Evolutionary conservation across 352 stramenopile species (phyloP).

Genomic region (Phytophthora fragariaefolia): DNA sequence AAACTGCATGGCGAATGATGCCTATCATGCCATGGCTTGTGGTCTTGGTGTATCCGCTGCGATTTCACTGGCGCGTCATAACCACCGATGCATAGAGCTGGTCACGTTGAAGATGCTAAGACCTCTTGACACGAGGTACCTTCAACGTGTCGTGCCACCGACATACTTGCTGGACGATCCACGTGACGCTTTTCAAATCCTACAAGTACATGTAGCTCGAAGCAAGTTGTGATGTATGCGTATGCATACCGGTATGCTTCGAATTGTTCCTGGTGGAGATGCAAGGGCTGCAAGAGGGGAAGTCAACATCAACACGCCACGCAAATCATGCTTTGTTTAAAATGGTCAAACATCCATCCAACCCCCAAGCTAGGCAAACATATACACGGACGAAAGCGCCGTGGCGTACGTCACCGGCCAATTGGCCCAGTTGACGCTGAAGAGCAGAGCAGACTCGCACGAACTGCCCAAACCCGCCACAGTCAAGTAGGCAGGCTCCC

Average conservation of each 20-base stretch:
- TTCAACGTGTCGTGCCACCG: no score
- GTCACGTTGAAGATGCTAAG: no score
- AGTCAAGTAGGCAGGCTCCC: constrained; percentile 40
- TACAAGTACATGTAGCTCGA: no score
- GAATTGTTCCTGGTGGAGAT: not conserved
- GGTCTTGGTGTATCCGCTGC: no score
- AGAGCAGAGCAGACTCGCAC: constrained; percentile 32
- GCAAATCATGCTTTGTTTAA: not conserved
- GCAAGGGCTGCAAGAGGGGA: not conserved
- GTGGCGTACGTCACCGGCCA: constrained; percentile 23
- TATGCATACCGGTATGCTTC: not conserved
- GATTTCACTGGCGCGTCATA: no score
- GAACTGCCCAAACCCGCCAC: constrained; percentile 46
- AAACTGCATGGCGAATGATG: not conserved
- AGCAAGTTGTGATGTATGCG: no score
- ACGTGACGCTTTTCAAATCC: no score
- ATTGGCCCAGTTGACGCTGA: constrained; percentile 29
- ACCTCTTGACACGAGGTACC: no score
- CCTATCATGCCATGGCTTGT: no score
- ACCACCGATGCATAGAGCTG: no score
- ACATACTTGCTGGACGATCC: no score
- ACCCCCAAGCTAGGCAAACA: constrained; percentile 14
- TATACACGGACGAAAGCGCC: constrained; percentile 26
- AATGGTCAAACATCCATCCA: not conserved
- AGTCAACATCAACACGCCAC: not conserved